Conservation (phyloP, 805 yeast genomes). For the Kuraishia cidri region DNA sequence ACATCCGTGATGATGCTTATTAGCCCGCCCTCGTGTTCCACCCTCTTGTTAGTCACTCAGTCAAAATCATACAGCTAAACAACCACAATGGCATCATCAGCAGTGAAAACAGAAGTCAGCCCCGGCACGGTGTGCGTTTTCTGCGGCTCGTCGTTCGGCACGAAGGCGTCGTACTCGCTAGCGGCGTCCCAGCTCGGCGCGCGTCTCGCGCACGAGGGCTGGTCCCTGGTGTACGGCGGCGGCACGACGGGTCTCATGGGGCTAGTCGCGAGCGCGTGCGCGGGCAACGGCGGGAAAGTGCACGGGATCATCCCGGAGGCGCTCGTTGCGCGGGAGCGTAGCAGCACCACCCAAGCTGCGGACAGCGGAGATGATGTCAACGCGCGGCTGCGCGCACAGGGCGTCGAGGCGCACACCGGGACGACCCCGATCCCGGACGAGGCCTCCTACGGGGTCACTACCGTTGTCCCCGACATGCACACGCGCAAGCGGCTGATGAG, state of each 20-base stretch:
- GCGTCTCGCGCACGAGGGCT: conserved; percentile 43
- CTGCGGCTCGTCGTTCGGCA: conserved; percentile 80
- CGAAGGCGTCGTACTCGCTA: conserved; percentile 33
- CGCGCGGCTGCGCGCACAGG: conserved; percentile 34
- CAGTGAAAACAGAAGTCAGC: too few species aligned
- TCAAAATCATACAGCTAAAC: too few species aligned
- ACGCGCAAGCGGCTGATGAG: conserved; percentile 85
- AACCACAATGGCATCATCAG: too few species aligned
- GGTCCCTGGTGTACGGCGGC: conserved; percentile 85
- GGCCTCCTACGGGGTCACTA: conserved; percentile 62
- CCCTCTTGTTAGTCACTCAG: too few species aligned
- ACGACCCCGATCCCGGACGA: conserved; percentile 55
- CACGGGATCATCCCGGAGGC: conserved; percentile 88
- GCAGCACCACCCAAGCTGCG: conserved; percentile 1
- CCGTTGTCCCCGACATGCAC: conserved; percentile 83
- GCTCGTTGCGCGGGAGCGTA: conserved; percentile 61
- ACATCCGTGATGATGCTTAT: too few species aligned
- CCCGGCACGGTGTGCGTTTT: conserved; percentile 78
- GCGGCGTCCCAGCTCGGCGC: conserved; percentile 55
- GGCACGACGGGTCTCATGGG: conserved; percentile 87
- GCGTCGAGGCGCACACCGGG: conserved; percentile 58
- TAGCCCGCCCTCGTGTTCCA: too few species aligned
- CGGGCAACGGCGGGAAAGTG: conserved; percentile 53
- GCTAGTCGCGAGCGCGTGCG: conserved; percentile 56
- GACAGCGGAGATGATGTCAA: conserved; percentile 29